Evolutionary conservation across 177 flowering plant genomes (phyloP), one percentile per base, ranked within the genome.

Genomic region (Vitis hybrid): DNA sequence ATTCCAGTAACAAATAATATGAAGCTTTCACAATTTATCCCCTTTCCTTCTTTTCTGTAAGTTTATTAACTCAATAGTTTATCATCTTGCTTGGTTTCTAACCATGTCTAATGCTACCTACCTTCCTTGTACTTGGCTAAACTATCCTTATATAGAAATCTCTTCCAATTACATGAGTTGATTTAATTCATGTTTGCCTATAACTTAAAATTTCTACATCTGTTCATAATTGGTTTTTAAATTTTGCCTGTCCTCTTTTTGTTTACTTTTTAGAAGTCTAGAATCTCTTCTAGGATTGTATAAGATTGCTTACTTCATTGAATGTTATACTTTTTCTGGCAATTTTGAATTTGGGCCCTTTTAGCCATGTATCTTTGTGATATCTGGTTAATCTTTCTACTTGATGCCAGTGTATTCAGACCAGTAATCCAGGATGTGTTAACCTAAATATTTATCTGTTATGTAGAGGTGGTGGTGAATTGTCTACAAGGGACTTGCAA

Each of bases 401-500:
- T 23, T 18, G 4, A 51, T 60, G 23, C 52, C 23, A 10, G 30
- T 65, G 49, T 65, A 21, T 45, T 39, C 21, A 45, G 13, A 59
- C 45, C 50, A 64, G 26, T 69, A 60, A 59, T 30, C 17, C 45
- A 4, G 4, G n/a, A 21, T 32, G 48, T 64, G 48, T 59, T 61
- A 8, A 69, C 66, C n/a, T 57, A 12, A 61, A 55, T 17, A 49
- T 17, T 65, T 11, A 5, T 50, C 56, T 69, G 60, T 55, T 72
- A 6, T 74, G 55, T 75, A 95, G 98, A 77, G 89, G 86, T 81
- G 89, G 95, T 60, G 75, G 91, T 75, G 95, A 93, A 68, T 74
- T 96, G 69, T 93, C 98, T 11, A 96, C 98, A 60, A 80, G 91
- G 69, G 98, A 96, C 57, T 80, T 96, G 81, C 98, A 96, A 75